Conservation (phyloP, 2,329 filamentous ascomycete genomes). For the Diaporthe velutina region DNA sequence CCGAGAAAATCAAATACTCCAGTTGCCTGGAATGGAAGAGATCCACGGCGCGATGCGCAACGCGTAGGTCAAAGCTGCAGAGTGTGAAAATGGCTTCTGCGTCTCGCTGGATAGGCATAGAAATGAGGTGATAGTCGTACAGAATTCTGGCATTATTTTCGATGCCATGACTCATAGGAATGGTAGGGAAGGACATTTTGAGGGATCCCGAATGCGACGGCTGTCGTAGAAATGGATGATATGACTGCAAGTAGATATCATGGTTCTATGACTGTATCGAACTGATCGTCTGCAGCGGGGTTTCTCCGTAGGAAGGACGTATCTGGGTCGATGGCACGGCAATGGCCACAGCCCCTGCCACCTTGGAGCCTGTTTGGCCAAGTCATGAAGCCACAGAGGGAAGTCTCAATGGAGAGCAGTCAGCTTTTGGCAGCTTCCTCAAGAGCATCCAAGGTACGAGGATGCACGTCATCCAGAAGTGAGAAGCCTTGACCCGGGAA, state of each 20-base stretch:
- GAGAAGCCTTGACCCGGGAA: background rate
- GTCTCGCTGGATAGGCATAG: background rate
- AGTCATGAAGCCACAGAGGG: background rate
- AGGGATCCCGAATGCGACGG: too few species aligned
- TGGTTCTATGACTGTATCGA: background rate
- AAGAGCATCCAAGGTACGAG: background rate
- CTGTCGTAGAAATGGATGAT: background rate
- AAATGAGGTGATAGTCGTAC: background rate
- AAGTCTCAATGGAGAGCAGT: background rate
- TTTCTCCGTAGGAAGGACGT: background rate
- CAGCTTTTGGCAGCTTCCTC: background rate
- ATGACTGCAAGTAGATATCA: too few species aligned
- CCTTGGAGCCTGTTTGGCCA: too few species aligned
- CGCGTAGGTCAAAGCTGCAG: conserved; percentile 20
- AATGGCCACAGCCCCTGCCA: background rate
- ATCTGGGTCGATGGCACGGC: too few species aligned
- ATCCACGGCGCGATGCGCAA: conserved; percentile 11
- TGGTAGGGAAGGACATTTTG: background rate
- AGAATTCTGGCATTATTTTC: background rate
- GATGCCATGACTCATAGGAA: background rate
- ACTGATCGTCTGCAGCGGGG: background rate
- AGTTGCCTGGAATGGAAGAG: background rate
- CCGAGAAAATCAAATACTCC: background rate
- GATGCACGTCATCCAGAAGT: background rate
- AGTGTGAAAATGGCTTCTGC: conserved; percentile 8